Percentiles rank a stretch among this genome's conserved stretches.
Conservation (phyloP, 148 eudicot genomes). For the Spergularia bocconei region DNA sequence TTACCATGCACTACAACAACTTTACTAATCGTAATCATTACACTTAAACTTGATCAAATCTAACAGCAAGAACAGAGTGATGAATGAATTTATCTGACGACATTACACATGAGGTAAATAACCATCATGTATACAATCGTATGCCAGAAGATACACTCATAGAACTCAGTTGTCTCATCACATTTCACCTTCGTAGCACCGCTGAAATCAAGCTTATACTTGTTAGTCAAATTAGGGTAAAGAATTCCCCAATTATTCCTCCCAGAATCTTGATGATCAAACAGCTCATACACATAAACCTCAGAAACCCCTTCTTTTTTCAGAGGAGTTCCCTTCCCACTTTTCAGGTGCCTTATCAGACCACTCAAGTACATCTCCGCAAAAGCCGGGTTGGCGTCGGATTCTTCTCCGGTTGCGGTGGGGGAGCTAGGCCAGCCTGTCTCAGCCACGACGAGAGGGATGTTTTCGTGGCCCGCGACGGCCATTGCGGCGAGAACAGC, state of each 20-base stretch:
- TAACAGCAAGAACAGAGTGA: too few relatives aligned
- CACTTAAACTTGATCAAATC: too few relatives aligned
- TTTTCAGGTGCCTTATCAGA: conserved; percentile 46
- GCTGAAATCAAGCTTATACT: conserved; percentile 42
- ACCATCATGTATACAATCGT: too few relatives aligned
- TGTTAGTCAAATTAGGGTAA: conserved; percentile 55
- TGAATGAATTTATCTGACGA: too few relatives aligned
- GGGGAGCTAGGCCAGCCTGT: conserved; percentile 75
- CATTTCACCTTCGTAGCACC: neutral
- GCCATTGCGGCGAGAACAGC: conserved; percentile 61
- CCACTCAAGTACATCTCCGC: conserved; percentile 71
- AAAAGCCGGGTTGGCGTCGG: conserved; percentile 41
- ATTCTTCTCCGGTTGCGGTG: conserved; percentile 29
- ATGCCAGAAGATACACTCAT: too few relatives aligned
- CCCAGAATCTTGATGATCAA: conserved; percentile 36
- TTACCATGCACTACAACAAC: too few relatives aligned
- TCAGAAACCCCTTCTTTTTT: conserved; percentile 65
- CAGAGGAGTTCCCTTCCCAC: conserved; percentile 69
- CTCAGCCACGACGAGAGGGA: conserved; percentile 68
- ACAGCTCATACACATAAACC: conserved; percentile 61
- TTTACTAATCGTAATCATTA: too few relatives aligned
- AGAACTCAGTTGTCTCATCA: too few relatives aligned
- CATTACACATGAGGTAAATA: too few relatives aligned
- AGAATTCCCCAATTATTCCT: conserved; percentile 39
- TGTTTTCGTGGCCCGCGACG: conserved; percentile 63